Conservation (phyloP, 2,329 filamentous ascomycete genomes). For the Fusarium protoensiforme region DNA sequence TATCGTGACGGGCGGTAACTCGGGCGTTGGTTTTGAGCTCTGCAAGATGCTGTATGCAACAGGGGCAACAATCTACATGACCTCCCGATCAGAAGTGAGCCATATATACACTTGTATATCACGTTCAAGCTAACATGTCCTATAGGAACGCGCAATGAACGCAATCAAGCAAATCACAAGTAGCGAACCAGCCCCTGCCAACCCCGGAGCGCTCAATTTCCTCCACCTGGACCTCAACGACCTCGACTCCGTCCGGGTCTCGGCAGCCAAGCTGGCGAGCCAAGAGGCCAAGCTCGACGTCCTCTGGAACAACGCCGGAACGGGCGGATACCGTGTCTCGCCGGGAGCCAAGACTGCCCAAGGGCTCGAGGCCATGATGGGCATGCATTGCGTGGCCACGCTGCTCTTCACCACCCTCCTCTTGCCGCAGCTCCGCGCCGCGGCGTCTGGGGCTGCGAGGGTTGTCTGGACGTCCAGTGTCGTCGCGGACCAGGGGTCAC, state of each 20-base stretch:
- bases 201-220: constrained; percentile 42
- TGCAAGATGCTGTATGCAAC: constrained; percentile 62
- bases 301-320: constrained; percentile 54
- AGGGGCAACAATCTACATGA: constrained; percentile 65
- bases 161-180: constrained; percentile 47
- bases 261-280: constrained; percentile 49
- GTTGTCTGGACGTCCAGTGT: constrained; percentile 48
- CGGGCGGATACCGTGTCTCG: constrained; percentile 18
- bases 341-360: constrained; percentile 37
- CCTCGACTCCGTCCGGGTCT: constrained; percentile 52
- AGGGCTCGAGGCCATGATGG: constrained; percentile 48
- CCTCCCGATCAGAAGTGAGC: constrained; percentile 51
- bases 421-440: constrained; percentile 46
- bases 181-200: background rate
- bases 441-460: constrained; percentile 37
- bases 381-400: constrained; percentile 49
- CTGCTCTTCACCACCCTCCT: constrained; percentile 50
- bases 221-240: constrained; percentile 56
- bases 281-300: constrained; percentile 55
- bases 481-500: constrained; percentile 40
- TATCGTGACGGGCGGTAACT: constrained; percentile 60
- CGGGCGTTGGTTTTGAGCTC: constrained; percentile 61
- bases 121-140: background rate
- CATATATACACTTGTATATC: background rate
- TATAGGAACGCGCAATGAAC: constrained; percentile 23